A percentile compares a stretch with the other conserved stretches of the same genome.
These are phyloP conservation scores for Sporothrix pseudoabietina DNA, from an alignment of 2,329 filamentous ascomycete species.

Conservation along the genomic window DNA sequence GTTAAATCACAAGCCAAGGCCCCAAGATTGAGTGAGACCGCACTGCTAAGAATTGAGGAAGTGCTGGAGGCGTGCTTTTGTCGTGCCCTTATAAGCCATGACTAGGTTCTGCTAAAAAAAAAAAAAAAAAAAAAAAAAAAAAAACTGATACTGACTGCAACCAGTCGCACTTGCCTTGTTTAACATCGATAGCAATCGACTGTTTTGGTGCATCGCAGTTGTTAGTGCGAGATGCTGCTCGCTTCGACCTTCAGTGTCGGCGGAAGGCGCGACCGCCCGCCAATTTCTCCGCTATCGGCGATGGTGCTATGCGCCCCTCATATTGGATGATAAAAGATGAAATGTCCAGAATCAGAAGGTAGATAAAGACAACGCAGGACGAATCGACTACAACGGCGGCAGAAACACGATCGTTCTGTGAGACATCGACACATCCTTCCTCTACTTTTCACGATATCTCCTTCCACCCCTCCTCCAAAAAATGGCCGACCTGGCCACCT, in stretches of 20 bases:
- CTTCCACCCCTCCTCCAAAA: background rate
- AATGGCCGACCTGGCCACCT: slow-evolving; percentile 58
- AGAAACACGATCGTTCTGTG: background rate
- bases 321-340: background rate
- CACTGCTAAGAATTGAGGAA: background rate
- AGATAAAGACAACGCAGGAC: background rate
- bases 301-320: slow-evolving; percentile 20
- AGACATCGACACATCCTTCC: background rate
- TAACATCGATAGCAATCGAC: background rate
- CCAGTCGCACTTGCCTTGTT: background rate
- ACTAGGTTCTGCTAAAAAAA: background rate
- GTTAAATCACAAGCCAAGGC: background rate
- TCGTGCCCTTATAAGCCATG: background rate
- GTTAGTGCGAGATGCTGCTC: background rate
- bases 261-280: background rate
- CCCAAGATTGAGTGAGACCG: background rate
- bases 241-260: slow-evolving; percentile 16
- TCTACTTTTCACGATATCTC: background rate
- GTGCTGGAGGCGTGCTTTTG: background rate
- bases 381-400: background rate
- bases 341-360: background rate
- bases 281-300: slow-evolving; percentile 24
- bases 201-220: background rate
- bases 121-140: background rate
- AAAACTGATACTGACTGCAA: background rate